Conservation (phyloP, 805 yeast genomes). For the Ogataea minuta region DNA sequence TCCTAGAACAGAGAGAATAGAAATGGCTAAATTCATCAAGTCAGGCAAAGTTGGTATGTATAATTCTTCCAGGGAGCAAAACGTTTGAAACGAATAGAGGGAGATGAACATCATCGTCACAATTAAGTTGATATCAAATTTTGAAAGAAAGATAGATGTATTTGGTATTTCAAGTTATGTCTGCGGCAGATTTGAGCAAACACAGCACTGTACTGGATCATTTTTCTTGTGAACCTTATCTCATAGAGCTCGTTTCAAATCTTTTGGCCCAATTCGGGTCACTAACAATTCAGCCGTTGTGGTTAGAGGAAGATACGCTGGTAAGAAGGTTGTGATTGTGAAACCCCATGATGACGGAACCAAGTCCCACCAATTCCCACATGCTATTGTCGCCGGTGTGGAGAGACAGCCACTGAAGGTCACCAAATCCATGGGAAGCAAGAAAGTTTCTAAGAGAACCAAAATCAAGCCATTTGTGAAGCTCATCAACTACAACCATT, state of each 20-base stretch:
- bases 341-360: slow-evolving; percentile 99
- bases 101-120: no score
- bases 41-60: slow-evolving; percentile 99
- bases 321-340: slow-evolving; percentile 99
- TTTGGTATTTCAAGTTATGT: no score
- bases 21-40: slow-evolving; percentile 98
- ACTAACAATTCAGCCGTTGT: slow-evolving; percentile 77
- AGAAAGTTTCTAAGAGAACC: slow-evolving; percentile 96
- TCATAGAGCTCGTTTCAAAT: not conserved
- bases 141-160: no score
- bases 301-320: slow-evolving; percentile 99
- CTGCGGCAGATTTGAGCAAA: no score
- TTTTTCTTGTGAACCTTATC: not conserved
- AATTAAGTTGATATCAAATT: no score
- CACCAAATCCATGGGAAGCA: slow-evolving; percentile 90
- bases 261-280: slow-evolving; percentile 5
- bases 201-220: no score
- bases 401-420: slow-evolving; percentile 98
- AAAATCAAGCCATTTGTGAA: slow-evolving; percentile 99
- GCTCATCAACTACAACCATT: slow-evolving; percentile 99
- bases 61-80: not conserved
- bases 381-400: slow-evolving; percentile 98
- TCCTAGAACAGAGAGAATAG: slow-evolving; percentile 21
- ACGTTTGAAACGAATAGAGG: not conserved
- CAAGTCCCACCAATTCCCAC: slow-evolving; percentile 98